Evolutionary conservation across 371 early-diverging fungal genomes (phyloP), one percentile per base, ranked within the genome.

Genomic region (Saksenaea oblongispora): DNA sequence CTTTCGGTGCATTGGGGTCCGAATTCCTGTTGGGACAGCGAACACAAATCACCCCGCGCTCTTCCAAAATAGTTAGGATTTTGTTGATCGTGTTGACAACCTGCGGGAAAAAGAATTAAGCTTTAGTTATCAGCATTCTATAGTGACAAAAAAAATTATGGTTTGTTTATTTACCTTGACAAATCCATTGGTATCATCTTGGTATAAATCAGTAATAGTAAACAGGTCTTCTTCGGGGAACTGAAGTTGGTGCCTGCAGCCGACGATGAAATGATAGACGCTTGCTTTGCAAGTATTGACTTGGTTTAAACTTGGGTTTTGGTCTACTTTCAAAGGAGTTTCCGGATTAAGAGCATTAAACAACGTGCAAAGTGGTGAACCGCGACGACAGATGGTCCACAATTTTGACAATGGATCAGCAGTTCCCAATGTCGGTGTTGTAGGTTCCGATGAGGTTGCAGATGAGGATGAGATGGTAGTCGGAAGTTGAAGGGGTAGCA

Each of bases 171-270:
- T 44, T 84, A 96, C 97, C 88, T 95, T 97, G 66, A 96, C 91
- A 73, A 96, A 94, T 31, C 92, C 94, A 70, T 93, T 93, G 28
- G 96, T 97, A 74, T 97, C 96, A 65, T 98, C 96, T 68, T 91
- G 89, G 70, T 91, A 95, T 27, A 97, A 75, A 56, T 96, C 96
- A 4, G 89, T 79, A 57, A 96, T 87, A 54, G 93, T 85, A 64
- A 96, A 95, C 34, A 92, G 72, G 63, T 94, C 89, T 37, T 93
- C 90, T 36, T 93, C 91, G 18, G 71, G 61, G 42, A 94, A 80
- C 10, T 81, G 68, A 18, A 93, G 75, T 64, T 92, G 87, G 8
- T 88, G 75, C 37, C 85, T 81, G 65, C 91, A 90, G 27, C 86
- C 89, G 5, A 92, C 84, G 14, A 93, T 69, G 70, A 92, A 93